These are phyloP conservation scores for Dioszegia crocea DNA, from an alignment of 768 basidiomycete genomes.

Conservation along the genomic window DNA sequence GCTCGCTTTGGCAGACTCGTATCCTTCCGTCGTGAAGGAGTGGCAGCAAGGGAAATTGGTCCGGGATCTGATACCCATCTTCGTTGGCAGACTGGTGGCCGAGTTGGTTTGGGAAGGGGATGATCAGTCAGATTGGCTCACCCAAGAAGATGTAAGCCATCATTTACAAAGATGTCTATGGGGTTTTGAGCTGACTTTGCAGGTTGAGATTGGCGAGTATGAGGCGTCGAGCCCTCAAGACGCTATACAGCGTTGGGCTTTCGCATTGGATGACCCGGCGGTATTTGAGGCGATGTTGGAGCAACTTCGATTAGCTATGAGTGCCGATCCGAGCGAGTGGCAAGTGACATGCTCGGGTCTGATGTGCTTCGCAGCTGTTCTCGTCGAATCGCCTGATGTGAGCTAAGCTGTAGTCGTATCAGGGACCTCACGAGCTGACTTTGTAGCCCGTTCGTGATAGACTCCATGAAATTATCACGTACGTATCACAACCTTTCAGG, in stretches of 20 bases:
- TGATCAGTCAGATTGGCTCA: constrained; percentile 60
- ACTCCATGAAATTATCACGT: constrained; percentile 6
- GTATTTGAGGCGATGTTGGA: constrained; percentile 5
- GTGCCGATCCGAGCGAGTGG: constrained; percentile 7
- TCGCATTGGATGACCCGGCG: background rate
- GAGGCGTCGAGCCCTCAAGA: constrained; percentile 6
- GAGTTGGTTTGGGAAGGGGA: constrained; percentile 44
- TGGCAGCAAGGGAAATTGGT: constrained; percentile 59
- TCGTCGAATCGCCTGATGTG: background rate
- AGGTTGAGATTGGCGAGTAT: constrained; percentile 11
- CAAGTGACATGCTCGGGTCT: constrained; percentile 9
- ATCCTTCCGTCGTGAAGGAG: constrained; percentile 72
- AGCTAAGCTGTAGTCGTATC: background rate
- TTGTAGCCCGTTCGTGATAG: background rate
- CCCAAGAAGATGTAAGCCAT: constrained; percentile 41
- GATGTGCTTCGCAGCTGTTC: constrained; percentile 10
- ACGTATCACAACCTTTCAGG: background rate
- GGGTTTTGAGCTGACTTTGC: background rate
- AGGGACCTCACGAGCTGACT: background rate
- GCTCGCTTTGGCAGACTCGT: constrained; percentile 71
- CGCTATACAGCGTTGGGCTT: background rate
- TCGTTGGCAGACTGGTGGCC: constrained; percentile 34
- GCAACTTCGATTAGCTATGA: background rate
- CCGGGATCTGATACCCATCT: constrained; percentile 38
- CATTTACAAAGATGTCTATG: background rate